Base-by-base conservation (phyloP, 192 early-diverging fungal genomes). In the Coemansia sp. region DNA sequence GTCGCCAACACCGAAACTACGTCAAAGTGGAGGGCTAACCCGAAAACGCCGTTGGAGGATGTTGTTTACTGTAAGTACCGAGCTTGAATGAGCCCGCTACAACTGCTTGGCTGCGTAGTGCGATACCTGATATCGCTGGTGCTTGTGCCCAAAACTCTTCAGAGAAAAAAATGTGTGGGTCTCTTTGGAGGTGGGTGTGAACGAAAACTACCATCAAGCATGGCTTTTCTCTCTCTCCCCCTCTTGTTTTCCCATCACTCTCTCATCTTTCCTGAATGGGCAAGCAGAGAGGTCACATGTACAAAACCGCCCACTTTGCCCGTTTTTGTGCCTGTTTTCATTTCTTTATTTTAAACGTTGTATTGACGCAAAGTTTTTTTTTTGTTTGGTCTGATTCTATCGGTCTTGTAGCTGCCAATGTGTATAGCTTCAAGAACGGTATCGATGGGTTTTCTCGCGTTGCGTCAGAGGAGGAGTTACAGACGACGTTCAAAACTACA, bases 11-110 rank as follows among this genome's bases (percentile, higher is more conserved):
- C 80, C 7, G 80, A 76, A 46, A 62, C 63, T 58, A 82, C 80
- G 4, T 71, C 68, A 37, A 73, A 74, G 37, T 82, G 80, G 80
- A 68, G 80, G 42, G 68, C 75, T 33, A 76, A 69, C 35, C 80
- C 80, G 21, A 68, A 66, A 9, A 67, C 66, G 9, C 63, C 71
- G 28, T 62, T 82, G 42, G 80, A 76, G 44, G 80, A 82, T 14
- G 59, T 82, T 68, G 72, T 82, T 67, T 73, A 77, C 68, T 82
- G 79, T 82, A 76, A 82, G 79, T 76, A 6, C 38, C 28, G 53
- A 57, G 30, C n/a, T 1, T 21, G 60, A 60, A 37, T 32, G 14
- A 17, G 28, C 5, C 16, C 16, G n/a, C 50, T 8, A 53, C 10
- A 28, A 23, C 26, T 30, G 11, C 50, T 28, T 23, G 23, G 23